Evolutionary conservation across 1,284 basidiomycete genomes (phyloP), one percentile per base, ranked within the genome.

Genomic region (Rhodotorula sp.): DNA sequence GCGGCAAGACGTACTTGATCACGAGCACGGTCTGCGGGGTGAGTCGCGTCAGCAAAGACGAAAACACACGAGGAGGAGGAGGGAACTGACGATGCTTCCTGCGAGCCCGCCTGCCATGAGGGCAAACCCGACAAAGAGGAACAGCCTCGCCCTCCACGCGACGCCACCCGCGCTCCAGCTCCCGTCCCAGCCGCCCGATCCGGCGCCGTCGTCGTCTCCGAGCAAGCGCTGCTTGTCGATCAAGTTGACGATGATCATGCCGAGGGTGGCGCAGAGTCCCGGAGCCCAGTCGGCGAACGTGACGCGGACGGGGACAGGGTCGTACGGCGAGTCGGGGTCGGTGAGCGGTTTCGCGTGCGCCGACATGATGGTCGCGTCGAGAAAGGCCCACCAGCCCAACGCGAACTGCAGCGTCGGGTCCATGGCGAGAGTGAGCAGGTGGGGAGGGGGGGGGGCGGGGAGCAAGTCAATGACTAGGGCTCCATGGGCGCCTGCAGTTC

Each of bases 41-140:
- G 46, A 1, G 7, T 12, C 4, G 1, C 4, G 20, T 51, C 46
- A 62, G 42, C 6, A n/a, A n/a, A 3, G 18, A 0, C n/a, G 5
- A 12, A 29, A 0, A 0, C 10, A 12, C 18, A 44, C 5, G 6
- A 22, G 17, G n/a, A 42, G 12, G 17, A 58, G 20, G 18, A 30
- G 0, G 18, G 46, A 22, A 87, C 91, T 78, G 78, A 94, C 92
- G 78, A 95, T 86, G 79, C 91, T 94, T 58, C 95, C 95, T 18
- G 95, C 95, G 63, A 98, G 81, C 1, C 95, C 95, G 37, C 95
- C 95, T 0, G 95, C 95, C 91, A 98, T 93, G 63, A 98, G 82
- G 0, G 95, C 94, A 79, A 99, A 97, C 0, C 95, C 95, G 72
- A 98, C 86, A 82, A 99, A 99, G 76, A 98, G 82, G 76, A 95